phyloP scores from a whole-genome alignment of 345 rosid genomes.

The Mallotus nudiflorus region DNA sequence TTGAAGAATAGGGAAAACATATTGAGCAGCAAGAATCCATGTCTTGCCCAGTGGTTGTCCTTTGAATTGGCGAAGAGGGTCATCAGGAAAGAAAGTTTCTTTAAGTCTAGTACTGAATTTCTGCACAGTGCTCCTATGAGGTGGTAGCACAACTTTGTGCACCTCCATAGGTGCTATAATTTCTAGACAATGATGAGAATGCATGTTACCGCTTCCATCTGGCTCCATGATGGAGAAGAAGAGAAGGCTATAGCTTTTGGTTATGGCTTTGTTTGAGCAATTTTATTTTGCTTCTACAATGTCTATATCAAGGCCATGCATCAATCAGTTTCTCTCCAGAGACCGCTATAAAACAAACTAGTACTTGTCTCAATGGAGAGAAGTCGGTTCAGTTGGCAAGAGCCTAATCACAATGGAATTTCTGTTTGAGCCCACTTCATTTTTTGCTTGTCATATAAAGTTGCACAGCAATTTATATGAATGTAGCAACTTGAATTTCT shows the following conservation, averaged over 20 bases:
- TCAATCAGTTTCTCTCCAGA: slow-evolving; percentile 18
- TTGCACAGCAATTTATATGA: no score
- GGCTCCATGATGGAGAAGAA: slow-evolving; percentile 30
- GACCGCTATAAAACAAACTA: slow-evolving; percentile 34
- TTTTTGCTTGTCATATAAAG: not conserved
- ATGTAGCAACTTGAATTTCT: no score
- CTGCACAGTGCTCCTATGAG: slow-evolving; percentile 51
- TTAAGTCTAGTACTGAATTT: slow-evolving; percentile 63
- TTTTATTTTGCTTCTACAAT: no score
- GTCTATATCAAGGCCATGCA: no score
- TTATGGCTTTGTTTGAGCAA: no score
- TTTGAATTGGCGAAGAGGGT: slow-evolving; percentile 91
- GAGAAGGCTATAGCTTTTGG: no score
- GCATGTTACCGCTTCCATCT: slow-evolving; percentile 13
- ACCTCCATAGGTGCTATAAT: slow-evolving; percentile 47
- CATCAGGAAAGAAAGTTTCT: slow-evolving; percentile 95
- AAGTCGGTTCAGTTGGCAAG: not conserved
- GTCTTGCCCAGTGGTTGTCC: slow-evolving; percentile 54
- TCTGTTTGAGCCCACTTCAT: not conserved
- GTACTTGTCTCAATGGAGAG: not conserved
- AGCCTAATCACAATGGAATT: no score
- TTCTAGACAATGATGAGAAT: slow-evolving; percentile 32
- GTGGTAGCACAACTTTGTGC: slow-evolving; percentile 78
- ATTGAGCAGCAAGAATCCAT: slow-evolving; percentile 69
- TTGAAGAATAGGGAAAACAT: slow-evolving; percentile 80